Conservation (phyloP, 2,329 filamentous ascomycete species). For the Xylaria arbuscula region DNA sequence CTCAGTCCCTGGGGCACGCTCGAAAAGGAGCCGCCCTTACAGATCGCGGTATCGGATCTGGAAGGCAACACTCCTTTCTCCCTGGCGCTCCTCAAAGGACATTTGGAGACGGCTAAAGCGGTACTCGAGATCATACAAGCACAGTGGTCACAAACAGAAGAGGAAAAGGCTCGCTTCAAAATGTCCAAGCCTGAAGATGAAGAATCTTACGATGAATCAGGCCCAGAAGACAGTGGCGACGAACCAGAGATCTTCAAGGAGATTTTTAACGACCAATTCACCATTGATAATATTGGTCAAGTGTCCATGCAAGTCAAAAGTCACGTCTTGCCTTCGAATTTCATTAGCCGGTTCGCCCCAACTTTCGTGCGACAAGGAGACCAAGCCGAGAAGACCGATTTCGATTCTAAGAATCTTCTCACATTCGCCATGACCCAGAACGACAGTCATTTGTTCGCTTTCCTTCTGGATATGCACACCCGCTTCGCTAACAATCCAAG, state of each 20-base stretch:
- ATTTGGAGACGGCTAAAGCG: conserved; percentile 70
- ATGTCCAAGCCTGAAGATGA: conserved; percentile 54
- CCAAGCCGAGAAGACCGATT: conserved; percentile 41
- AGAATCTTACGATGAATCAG: conserved; percentile 51
- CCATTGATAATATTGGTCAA: conserved; percentile 79
- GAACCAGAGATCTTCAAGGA: conserved; percentile 62
- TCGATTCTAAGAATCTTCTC: conserved; percentile 50
- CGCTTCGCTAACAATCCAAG: conserved; percentile 55
- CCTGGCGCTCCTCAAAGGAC: conserved; percentile 73
- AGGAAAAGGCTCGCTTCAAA: conserved; percentile 62
- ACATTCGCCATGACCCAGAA: conserved; percentile 63
- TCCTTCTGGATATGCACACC: conserved; percentile 66
- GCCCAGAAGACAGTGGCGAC: conserved; percentile 49
- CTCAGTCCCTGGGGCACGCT: conserved; percentile 67
- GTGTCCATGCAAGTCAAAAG: conserved; percentile 76
- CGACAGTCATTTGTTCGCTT: conserved; percentile 64
- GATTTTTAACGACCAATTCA: conserved; percentile 74
- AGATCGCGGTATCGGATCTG: conserved; percentile 69
- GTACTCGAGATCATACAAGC: conserved; percentile 77
- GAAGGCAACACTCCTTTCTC: conserved; percentile 70
- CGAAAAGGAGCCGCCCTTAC: conserved; percentile 68
- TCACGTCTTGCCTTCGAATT: conserved; percentile 62
- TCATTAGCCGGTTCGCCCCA: conserved; percentile 59
- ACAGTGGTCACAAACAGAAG: conserved; percentile 72
- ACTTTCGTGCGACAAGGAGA: conserved; percentile 51